These are phyloP conservation scores for Citrus cavaleriei DNA, from an alignment of 345 rosid genomes.

Conservation along the genomic window DNA sequence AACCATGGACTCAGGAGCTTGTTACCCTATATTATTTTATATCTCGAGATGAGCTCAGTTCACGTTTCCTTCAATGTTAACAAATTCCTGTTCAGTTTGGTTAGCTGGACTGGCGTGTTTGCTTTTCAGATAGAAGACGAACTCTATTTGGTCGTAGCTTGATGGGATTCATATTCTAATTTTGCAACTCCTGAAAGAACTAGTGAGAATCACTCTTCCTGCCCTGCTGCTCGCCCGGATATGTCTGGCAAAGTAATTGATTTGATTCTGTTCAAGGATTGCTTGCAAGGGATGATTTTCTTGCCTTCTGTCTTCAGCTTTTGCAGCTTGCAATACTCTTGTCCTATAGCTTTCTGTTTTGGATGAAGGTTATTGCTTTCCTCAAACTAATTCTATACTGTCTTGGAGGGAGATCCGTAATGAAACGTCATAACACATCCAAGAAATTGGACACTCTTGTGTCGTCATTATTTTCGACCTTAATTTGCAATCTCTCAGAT, in stretches of 20 bases:
- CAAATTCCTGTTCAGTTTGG: too few species aligned
- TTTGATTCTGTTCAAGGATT: not conserved
- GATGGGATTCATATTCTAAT: not conserved
- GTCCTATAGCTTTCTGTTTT: not conserved
- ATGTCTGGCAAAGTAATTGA: not conserved
- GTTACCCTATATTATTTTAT: too few species aligned
- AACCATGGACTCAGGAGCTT: not conserved
- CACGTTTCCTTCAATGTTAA: not conserved
- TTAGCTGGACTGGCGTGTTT: too few species aligned
- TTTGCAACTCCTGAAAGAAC: not conserved
- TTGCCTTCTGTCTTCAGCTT: not conserved
- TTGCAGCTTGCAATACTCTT: conserved; percentile 1
- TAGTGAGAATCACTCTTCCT: not conserved
- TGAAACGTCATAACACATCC: too few species aligned
- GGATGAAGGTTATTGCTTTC: not conserved
- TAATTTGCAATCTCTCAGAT: too few species aligned
- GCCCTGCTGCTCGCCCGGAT: not conserved
- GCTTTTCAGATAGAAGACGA: not conserved
- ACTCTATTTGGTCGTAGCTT: not conserved
- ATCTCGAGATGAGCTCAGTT: not conserved
- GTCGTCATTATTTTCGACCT: too few species aligned
- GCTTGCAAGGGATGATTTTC: too few species aligned
- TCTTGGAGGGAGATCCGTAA: too few species aligned
- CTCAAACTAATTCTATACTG: not conserved
- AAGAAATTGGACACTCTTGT: too few species aligned